A percentile compares a stretch with the other conserved stretches of the same genome.
phyloP scores from a whole-genome alignment of 257 asterid species.

The Ophiorrhiza pumila region DNA sequence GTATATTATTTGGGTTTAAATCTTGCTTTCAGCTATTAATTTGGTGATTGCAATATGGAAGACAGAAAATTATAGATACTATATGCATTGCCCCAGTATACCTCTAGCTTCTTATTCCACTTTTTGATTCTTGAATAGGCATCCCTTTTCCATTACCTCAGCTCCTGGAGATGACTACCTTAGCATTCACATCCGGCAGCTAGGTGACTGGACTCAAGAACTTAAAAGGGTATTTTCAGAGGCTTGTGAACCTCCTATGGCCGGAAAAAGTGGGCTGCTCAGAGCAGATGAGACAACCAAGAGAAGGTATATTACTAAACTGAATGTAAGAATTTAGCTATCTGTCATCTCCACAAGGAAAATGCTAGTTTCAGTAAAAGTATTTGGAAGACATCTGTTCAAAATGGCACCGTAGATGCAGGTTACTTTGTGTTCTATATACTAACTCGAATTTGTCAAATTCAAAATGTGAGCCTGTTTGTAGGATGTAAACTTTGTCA shows the following conservation, averaged over 20 bases:
- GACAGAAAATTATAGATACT: background rate
- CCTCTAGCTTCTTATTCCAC: background rate
- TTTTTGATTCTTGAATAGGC: constrained; percentile 41
- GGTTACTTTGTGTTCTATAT: background rate
- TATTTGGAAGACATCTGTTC: background rate
- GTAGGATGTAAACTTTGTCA: background rate
- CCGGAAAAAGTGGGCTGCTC: constrained; percentile 84
- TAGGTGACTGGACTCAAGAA: constrained; percentile 96
- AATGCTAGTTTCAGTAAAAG: background rate
- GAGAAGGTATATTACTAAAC: constrained; percentile 40
- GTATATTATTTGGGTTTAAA: background rate
- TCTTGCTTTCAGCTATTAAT: background rate
- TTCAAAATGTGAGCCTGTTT: background rate
- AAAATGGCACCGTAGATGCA: background rate
- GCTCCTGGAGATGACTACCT: constrained; percentile 93
- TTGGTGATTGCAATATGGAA: background rate
- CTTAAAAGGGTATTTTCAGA: constrained; percentile 82
- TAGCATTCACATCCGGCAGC: constrained; percentile 89
- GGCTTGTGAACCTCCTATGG: constrained; percentile 72
- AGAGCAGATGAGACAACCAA: constrained; percentile 88
- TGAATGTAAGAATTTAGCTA: background rate
- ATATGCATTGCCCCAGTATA: background rate
- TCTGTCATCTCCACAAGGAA: background rate
- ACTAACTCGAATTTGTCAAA: background rate
- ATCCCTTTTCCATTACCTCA: constrained; percentile 94